A percentile compares a stretch with the other conserved stretches of the same genome.
phyloP scores from a whole-genome alignment of 2,329 filamentous ascomycete species.

The Mycogone perniciosa region DNA sequence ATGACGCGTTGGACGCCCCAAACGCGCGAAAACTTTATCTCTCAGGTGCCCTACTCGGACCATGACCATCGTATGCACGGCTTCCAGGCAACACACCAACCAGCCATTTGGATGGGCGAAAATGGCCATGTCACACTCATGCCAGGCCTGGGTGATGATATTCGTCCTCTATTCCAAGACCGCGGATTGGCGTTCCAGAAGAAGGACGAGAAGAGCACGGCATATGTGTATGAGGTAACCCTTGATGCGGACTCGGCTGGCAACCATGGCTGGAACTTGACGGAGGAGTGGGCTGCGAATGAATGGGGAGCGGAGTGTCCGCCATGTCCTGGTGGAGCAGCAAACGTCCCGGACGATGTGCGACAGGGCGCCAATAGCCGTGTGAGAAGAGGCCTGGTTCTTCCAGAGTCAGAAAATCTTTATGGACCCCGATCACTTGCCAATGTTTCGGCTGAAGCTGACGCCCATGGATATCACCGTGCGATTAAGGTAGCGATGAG shows the following conservation, averaged over 20 bases:
- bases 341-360: constrained; percentile 11
- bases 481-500: constrained; percentile 31
- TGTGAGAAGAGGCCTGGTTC: constrained; percentile 13
- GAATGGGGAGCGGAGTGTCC: constrained; percentile 34
- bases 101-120: constrained; percentile 48
- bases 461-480: constrained; percentile 9
- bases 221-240: constrained; percentile 40
- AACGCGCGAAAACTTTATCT: constrained; percentile 43
- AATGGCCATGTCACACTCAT: constrained; percentile 38
- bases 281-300: constrained; percentile 25
- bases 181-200: constrained; percentile 37
- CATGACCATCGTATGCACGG: constrained; percentile 38
- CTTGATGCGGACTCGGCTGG: constrained; percentile 31
- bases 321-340: constrained; percentile 25
- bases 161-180: constrained; percentile 31
- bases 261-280: constrained; percentile 30
- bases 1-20: constrained; percentile 47
- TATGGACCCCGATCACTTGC: background rate
- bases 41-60: constrained; percentile 41
- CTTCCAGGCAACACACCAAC: constrained; percentile 45
- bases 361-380: constrained; percentile 36
- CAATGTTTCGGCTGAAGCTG: background rate
- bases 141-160: constrained; percentile 30
- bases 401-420: constrained; percentile 19
- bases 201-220: constrained; percentile 34